Conservation (phyloP, 768 basidiomycete genomes). For the Lactarius vividus region DNA sequence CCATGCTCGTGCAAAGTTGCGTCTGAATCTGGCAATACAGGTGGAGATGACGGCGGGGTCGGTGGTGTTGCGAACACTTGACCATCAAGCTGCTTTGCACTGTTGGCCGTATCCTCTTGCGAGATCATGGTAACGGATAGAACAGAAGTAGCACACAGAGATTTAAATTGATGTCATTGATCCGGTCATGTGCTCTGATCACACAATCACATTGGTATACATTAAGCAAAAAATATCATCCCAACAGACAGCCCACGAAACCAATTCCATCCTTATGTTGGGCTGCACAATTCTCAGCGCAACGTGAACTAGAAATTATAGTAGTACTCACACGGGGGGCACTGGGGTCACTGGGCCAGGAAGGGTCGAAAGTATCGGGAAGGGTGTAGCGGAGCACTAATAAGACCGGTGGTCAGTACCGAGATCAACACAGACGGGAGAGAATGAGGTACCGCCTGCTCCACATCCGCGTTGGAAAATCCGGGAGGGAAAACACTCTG, state of each 20-base stretch:
- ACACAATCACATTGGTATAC: slow-evolving; percentile 2
- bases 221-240: background rate
- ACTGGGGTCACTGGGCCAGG: slow-evolving; percentile 37
- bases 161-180: background rate
- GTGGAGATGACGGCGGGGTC: background rate
- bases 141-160: background rate
- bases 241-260: background rate
- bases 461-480: slow-evolving; percentile 28
- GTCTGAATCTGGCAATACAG: no score
- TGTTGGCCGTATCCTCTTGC: background rate
- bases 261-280: background rate
- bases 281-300: background rate
- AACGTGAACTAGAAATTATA: background rate
- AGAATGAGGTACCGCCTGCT: slow-evolving; percentile 22
- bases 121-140: background rate
- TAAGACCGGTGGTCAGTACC: background rate
- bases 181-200: background rate
- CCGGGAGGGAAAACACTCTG: slow-evolving; percentile 29
- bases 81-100: background rate
- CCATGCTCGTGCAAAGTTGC: no score
- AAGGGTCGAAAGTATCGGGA: slow-evolving; percentile 37
- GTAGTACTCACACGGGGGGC: slow-evolving; percentile 34
- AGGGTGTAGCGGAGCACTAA: slow-evolving; percentile 37
- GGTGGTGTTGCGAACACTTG: background rate
- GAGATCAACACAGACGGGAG: background rate